Base-by-base conservation (phyloP, 73 alveolate genomes). In the Symbiodinium natans region DNA sequence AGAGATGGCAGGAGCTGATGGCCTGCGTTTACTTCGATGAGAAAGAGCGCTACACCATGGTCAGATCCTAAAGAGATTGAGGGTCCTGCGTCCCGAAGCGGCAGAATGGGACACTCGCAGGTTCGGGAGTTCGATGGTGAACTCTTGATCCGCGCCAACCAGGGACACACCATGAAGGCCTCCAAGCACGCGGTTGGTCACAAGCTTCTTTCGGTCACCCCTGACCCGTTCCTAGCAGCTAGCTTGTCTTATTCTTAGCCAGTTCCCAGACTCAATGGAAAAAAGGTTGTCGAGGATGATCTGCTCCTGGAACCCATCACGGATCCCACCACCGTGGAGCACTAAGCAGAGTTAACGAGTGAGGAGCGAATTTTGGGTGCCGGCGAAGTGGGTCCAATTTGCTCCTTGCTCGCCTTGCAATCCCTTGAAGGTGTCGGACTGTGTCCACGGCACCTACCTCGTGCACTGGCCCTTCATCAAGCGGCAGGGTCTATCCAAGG, bases 91-190 rank as follows among this genome's bases (percentile, higher is more conserved):
- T 0, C 36, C 27, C 42, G 33, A 11, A 29, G 41, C 41, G 19
- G 29, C 8, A 25, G 2, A n/a, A 36, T 9, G 34, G 82, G 82
- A 7, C 33, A 7, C 25, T 21, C 82, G 3, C 33, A 88, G 95
- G 98, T 92, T 73, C 41, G 98, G 36, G 98, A 92, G 31, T 74
- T 73, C 40, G 98, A 92, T 42, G 98, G 98, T 21, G 98, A 92
- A n/a, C 63, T 92, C 38, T 43, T 92, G 56, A 92, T 92, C 80
- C 98, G 98, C 23, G 98, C 98, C 90, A 92, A 92, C 82, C 98
- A 92, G 88, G 98, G 98, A 71, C 95, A 88, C 71, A 88, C 95
- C 86, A 88, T 88, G 95, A 88, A 88, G 95, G 95, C 87, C 29
- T 21, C 41, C 54, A 34, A 71, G 33, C 10, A 2, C 33, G 21